Evolutionary conservation across 257 asterid species (phyloP), one percentile per base, ranked within the genome.

Genomic region (Penstemon davidsonii): DNA sequence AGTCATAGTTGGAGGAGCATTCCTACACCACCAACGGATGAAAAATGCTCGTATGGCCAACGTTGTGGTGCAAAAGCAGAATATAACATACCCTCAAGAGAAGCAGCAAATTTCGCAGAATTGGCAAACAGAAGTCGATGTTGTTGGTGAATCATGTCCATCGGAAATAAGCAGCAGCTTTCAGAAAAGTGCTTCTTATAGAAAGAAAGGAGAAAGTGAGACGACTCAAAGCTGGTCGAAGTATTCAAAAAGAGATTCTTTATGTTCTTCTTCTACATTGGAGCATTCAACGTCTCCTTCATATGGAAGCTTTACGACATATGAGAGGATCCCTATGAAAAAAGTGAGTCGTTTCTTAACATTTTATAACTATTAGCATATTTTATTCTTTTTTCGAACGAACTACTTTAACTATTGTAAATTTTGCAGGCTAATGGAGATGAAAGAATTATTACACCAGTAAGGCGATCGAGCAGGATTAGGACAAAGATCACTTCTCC

Each of bases 261-360:
- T 81, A 79, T 89, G 86, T 33, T 78, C 94, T 53, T 89, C 87
- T 33, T 78, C 94, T 53, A 75, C 88, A 4, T 78, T 89, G 2
- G 88, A 73, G 61, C 68, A 45, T 58, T 81, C 90, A 1, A 8
- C 40, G 11, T 79, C 95, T 0, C 86, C 80, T 75, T 91, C 97
- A 0, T 94, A 88, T 66, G 97, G 99, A 67, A 94, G 97, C 89
- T 94, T 90, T 95, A 91, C 99, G 53, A 86, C 99, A 4, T 87
- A 74, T 36, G 99, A 94, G 76, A 87, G 74, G 76, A 84, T 88
- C 66, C 88, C 90, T 33, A 70, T 54, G 71, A 93, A 84, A 70
- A 69, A 81, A 76, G 99, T 88, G 68, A 91, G 95, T 76, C 3
- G 18, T 5, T 55, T 5, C 1, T 15, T 7, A 11, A 5, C 10